Base-by-base conservation (phyloP, 2,329 filamentous ascomycete genomes). In the Diplodia seriata region DNA sequence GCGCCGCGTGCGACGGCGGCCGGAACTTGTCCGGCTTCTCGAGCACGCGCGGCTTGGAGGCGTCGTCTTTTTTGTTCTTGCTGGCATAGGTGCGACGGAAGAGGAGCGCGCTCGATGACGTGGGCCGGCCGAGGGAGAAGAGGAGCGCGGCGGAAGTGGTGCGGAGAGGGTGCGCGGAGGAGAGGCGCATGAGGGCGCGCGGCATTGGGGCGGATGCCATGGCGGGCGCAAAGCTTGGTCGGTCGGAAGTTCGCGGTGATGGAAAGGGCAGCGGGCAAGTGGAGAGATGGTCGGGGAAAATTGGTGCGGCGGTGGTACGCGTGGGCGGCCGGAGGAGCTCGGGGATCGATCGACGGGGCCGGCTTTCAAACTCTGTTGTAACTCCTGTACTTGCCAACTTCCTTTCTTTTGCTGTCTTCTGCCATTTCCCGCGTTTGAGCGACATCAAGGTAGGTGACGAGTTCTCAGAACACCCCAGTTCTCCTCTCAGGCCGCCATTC, bases 21-120 rank as follows among this genome's bases (percentile, higher is more conserved):
- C 92, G 92, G 85, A 97, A 98, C 77, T 90, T 91, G 74, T 91
- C 86, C 29, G 94, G 94, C 80, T 97, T 93, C 74, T 92, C 92
- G 71, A 99, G 77, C 31, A 76, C 73, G 43, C 89, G 85, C 43
- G 87, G 86, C 75, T 90, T 91, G 70, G 79, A 81, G 68, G 40
- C 54, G 14, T 55, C 38, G n/a, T 33, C 26, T 50, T 57, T 57
- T 7, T 55, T 26, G n/a, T 33, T 38, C 38, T 57, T 57, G 23
- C 33, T 11, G 53, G 15, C 65, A 33, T 51, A 50, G 75, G 78
- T 55, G 73, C 71, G 50, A 74, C 72, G 63, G 74, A 47, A 75
- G 74, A n/a, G 72, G 72, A 67, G 71, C 74, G 56, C 14, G 57
- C 65, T 11, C 65, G 23, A 26, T 26, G 23, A 26, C 23, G 65